A percentile compares a stretch with the other conserved stretches of the same genome.
These are phyloP conservation scores for Entoloma clypeatum DNA, from an alignment of 1,284 basidiomycete genomes.

Conservation along the genomic window DNA sequence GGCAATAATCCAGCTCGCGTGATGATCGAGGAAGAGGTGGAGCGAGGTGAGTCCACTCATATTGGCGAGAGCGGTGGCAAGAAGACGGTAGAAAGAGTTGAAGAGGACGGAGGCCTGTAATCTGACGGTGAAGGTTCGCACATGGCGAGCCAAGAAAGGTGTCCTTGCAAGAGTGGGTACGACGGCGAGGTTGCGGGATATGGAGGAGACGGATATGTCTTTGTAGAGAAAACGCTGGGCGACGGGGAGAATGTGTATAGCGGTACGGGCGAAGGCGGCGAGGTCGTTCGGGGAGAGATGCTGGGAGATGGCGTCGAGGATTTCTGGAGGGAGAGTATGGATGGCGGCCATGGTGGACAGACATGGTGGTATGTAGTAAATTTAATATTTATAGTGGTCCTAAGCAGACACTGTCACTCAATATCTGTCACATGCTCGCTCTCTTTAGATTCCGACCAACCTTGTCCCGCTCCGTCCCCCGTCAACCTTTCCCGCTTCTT, in stretches of 20 bases:
- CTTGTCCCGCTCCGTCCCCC: too few species aligned
- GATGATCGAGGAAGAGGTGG: constrained; percentile 49
- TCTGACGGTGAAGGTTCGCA: constrained; percentile 56
- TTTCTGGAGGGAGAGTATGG: constrained; percentile 57
- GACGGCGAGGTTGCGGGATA: constrained; percentile 43
- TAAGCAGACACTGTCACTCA: too few species aligned
- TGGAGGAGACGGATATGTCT: constrained; percentile 43
- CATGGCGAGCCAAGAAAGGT: constrained; percentile 51
- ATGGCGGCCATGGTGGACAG: constrained; percentile 30
- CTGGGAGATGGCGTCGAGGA: constrained; percentile 45
- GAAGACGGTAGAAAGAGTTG: constrained; percentile 43
- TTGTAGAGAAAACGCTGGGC: constrained; percentile 63
- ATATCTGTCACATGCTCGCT: background rate
- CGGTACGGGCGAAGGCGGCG: constrained; percentile 43
- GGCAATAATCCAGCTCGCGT: constrained; percentile 50
- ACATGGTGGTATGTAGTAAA: constrained; percentile 27
- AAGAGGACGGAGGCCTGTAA: constrained; percentile 42
- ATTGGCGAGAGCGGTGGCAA: constrained; percentile 48
- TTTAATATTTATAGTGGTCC: too few species aligned
- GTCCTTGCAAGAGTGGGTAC: constrained; percentile 51
- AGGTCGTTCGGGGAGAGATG: constrained; percentile 39
- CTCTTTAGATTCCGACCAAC: background rate
- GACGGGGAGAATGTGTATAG: constrained; percentile 38
- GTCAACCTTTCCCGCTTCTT: background rate
- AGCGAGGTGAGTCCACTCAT: constrained; percentile 60